phyloP scores from a whole-genome alignment of 176 grass and related monocot genomes.

The Cenchrus fungigraminus region DNA sequence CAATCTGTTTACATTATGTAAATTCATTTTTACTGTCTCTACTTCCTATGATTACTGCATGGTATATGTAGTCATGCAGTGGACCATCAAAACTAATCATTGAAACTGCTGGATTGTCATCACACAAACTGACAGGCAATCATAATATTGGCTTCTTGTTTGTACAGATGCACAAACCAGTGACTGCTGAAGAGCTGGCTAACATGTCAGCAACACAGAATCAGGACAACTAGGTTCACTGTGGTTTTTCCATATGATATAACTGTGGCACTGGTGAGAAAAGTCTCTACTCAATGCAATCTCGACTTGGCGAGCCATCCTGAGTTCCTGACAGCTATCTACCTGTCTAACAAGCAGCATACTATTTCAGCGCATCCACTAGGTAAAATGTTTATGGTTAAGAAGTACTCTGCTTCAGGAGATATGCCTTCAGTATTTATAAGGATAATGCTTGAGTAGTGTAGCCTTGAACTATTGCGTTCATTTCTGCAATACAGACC shows the following conservation, averaged over 20 bases:
- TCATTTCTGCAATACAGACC: neutral
- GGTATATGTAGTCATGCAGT: neutral
- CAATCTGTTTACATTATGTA: conserved; percentile 9
- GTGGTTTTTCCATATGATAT: conserved; percentile 2
- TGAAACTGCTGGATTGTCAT: neutral
- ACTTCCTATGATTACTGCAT: neutral
- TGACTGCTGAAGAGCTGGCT: conserved; percentile 69
- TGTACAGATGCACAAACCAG: conserved; percentile 84
- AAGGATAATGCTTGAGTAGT: neutral
- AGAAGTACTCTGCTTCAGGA: neutral
- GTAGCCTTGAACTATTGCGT: neutral
- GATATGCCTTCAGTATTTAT: neutral
- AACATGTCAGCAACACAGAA: conserved; percentile 48
- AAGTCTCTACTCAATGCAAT: neutral
- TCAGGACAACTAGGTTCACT: conserved; percentile 41
- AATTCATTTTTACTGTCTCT: conserved; percentile 15
- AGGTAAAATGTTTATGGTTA: neutral
- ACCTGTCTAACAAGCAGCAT: conserved; percentile 18
- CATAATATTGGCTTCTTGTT: conserved; percentile 44
- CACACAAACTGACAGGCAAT: neutral
- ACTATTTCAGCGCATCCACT: neutral
- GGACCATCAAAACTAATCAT: conserved; percentile 17
- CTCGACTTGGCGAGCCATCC: neutral
- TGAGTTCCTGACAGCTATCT: neutral
- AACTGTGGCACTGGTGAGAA: too few species aligned